These are phyloP conservation scores for Hysterangium stoloniferum DNA, from an alignment of 768 basidiomycete genomes.

Conservation along the genomic window DNA sequence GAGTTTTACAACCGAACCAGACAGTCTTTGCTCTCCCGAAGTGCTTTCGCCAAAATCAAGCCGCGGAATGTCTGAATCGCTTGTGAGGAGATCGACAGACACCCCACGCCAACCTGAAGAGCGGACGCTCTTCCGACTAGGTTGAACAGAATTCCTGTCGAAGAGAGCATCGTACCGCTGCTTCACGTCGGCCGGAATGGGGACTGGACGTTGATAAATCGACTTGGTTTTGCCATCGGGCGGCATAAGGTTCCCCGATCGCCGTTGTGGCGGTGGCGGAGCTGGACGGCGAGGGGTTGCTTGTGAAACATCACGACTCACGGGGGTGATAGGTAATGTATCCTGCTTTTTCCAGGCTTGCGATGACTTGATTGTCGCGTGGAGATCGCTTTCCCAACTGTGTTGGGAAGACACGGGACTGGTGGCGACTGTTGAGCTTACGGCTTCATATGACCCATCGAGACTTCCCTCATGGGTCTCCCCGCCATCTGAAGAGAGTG, in stretches of 20 bases:
- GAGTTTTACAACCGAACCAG: constrained; percentile 45
- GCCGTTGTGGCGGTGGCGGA: constrained; percentile 27
- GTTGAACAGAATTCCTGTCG: constrained; percentile 46
- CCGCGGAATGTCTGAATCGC: constrained; percentile 14
- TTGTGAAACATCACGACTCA: constrained; percentile 21
- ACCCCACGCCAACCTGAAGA: constrained; percentile 70
- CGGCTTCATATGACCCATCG: constrained; percentile 67
- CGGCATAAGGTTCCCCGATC: constrained; percentile 19
- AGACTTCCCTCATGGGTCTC: constrained; percentile 44
- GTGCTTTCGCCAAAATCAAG: constrained; percentile 29
- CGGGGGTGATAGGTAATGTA: constrained; percentile 16
- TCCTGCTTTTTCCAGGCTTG: constrained; percentile 17
- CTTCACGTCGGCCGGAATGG: constrained; percentile 56
- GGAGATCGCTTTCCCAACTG: constrained; percentile 43
- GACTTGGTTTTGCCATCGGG: constrained; percentile 18
- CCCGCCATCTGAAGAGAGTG: constrained; percentile 58
- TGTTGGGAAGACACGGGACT: constrained; percentile 44
- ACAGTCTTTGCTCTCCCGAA: constrained; percentile 40
- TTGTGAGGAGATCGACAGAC: constrained; percentile 58
- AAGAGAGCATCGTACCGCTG: constrained; percentile 65
- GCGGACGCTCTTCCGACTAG: constrained; percentile 41
- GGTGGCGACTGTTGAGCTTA: constrained; percentile 45
- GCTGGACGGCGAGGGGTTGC: constrained; percentile 32
- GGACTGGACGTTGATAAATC: constrained; percentile 45
- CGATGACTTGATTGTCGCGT: constrained; percentile 36